These are phyloP conservation scores for Metrosideros polymorpha DNA, from an alignment of 441 rosid species.

Conservation along the genomic window DNA sequence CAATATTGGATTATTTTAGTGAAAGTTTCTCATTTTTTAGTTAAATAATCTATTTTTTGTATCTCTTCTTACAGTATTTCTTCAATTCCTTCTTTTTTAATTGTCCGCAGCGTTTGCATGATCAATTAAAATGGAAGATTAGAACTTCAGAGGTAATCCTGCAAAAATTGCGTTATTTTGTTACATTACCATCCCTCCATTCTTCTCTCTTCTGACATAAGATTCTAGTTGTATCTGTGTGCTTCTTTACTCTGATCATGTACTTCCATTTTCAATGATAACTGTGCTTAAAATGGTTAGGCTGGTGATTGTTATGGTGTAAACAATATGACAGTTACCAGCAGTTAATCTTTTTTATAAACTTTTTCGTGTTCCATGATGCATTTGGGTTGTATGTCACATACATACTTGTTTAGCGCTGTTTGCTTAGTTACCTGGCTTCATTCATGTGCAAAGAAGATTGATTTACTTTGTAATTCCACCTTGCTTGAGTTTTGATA, in stretches of 20 bases:
- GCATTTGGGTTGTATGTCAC: not conserved
- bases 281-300: not conserved
- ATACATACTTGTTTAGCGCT: not conserved
- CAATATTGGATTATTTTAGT: not conserved
- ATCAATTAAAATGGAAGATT: conserved; percentile 81
- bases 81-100: conserved; percentile 8
- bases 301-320: not conserved
- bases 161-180: not conserved
- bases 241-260: not conserved
- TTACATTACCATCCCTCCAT: not conserved
- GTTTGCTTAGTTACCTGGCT: not conserved
- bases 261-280: not conserved
- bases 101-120: conserved; percentile 60
- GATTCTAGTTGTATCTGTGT: not conserved
- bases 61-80: not conserved
- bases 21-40: not conserved
- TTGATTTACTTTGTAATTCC: not conserved
- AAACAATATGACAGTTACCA: not conserved
- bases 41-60: not conserved
- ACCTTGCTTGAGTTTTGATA: not conserved
- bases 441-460: not conserved
- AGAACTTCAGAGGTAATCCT: conserved; percentile 71
- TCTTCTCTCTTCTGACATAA: not conserved
- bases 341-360: not conserved
- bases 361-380: not conserved